Conservation (phyloP, 352 stramenopile genomes). For the Elongisporangium anandrum region DNA sequence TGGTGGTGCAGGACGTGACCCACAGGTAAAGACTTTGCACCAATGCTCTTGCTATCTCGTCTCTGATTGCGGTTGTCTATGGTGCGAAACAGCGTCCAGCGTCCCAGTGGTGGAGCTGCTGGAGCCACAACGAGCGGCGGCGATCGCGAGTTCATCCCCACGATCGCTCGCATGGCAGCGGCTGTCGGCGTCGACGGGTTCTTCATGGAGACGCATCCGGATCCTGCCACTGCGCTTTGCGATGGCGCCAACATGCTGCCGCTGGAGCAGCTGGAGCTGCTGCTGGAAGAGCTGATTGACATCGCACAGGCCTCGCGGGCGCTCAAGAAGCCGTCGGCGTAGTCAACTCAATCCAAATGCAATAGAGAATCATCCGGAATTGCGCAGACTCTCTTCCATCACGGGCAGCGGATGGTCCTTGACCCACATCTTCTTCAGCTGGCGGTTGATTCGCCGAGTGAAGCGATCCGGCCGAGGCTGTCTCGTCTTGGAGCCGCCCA, state of each 20-base stretch:
- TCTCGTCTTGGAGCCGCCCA: slow-evolving; percentile 29
- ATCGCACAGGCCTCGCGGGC: slow-evolving; percentile 57
- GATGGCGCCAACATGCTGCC: slow-evolving; percentile 74
- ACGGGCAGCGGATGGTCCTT: slow-evolving; percentile 63
- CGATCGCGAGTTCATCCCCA: slow-evolving; percentile 79
- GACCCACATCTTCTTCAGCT: slow-evolving; percentile 65
- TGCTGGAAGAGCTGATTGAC: slow-evolving; percentile 69
- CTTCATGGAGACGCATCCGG: slow-evolving; percentile 88
- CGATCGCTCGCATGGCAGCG: slow-evolving; percentile 79
- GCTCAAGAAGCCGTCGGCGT: slow-evolving; percentile 7
- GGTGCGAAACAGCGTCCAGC: slow-evolving; percentile 48
- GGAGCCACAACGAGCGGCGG: slow-evolving; percentile 51
- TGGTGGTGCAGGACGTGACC: slow-evolving; percentile 87
- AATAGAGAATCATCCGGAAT: slow-evolving; percentile 25
- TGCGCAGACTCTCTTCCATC: slow-evolving; percentile 73
- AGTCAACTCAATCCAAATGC: background rate
- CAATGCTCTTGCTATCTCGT: background rate
- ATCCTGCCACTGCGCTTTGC: slow-evolving; percentile 53
- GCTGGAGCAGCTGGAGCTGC: slow-evolving; percentile 54
- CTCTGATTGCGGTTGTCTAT: background rate
- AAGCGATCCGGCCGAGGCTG: slow-evolving; percentile 60
- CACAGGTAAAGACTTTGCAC: slow-evolving; percentile 33
- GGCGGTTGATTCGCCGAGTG: slow-evolving; percentile 77
- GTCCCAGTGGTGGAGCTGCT: slow-evolving; percentile 35
- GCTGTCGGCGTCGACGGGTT: slow-evolving; percentile 86